These are phyloP conservation scores for Sporobolomyces roseus DNA, from an alignment of 768 basidiomycete species.

Conservation along the genomic window DNA sequence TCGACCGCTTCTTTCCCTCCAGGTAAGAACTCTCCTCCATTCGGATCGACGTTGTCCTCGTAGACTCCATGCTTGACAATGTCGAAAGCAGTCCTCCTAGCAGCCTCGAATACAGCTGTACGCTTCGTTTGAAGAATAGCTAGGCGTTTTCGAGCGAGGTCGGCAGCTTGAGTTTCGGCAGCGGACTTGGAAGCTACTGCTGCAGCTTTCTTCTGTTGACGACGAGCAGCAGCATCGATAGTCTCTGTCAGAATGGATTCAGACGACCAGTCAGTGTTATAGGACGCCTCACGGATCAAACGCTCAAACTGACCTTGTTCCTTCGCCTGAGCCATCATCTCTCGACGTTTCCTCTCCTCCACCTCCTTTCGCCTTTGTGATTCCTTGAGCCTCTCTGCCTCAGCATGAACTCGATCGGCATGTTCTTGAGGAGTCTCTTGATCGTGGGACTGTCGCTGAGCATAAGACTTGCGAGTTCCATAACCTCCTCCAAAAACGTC, in stretches of 20 bases:
- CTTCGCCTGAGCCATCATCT: constrained; percentile 5
- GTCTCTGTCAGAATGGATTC: constrained; percentile 12
- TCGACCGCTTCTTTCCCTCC: constrained; percentile 45
- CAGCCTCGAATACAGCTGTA: constrained; percentile 64
- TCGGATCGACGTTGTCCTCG: constrained; percentile 66
- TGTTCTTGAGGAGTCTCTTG: constrained; percentile 51
- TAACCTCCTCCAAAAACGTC: constrained; percentile 53
- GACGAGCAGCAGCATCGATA: constrained; percentile 13
- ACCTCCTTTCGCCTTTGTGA: constrained; percentile 57
- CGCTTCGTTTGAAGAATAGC: constrained; percentile 58
- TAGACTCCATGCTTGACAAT: constrained; percentile 64
- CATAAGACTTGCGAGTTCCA: constrained; percentile 58
- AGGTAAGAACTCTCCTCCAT: constrained; percentile 64
- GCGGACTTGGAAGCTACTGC: constrained; percentile 5
- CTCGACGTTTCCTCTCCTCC: constrained; percentile 54
- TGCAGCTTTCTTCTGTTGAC: constrained; percentile 21
- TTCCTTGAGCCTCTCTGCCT: neutral
- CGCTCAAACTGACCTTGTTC: neutral
- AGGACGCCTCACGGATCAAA: neutral
- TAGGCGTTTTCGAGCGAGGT: constrained; percentile 6
- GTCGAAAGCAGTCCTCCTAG: constrained; percentile 57
- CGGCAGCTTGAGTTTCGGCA: neutral
- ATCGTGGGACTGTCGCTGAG: neutral
- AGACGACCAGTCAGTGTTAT: too few relatives aligned
- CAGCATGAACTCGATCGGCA: constrained; percentile 44